A percentile compares a stretch with the other conserved stretches of the same genome.
Conservation (phyloP, 805 yeast genomes). For the Monosporozyma siamensis region DNA sequence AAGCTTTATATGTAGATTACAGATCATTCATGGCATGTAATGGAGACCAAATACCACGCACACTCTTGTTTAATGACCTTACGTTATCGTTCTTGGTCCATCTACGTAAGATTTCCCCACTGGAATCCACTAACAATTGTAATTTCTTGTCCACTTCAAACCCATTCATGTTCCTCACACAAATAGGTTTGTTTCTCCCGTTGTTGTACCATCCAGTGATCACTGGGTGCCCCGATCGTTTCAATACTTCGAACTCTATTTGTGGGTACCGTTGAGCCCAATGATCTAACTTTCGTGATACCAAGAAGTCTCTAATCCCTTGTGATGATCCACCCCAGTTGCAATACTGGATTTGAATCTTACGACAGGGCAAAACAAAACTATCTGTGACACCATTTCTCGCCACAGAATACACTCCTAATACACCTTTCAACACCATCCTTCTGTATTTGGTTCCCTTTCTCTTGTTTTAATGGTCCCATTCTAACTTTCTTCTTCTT, state of each 20-base stretch:
- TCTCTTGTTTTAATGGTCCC: neutral
- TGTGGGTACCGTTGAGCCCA: conserved; percentile 55
- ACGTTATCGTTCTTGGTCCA: conserved; percentile 67
- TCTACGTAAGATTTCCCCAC: conserved; percentile 53
- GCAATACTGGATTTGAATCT: conserved; percentile 70
- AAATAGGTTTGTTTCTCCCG: conserved; percentile 48
- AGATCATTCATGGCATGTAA: conserved; percentile 46
- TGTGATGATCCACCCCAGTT: conserved; percentile 93
- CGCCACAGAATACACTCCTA: conserved; percentile 44
- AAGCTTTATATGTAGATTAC: conserved; percentile 20
- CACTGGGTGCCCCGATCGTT: conserved; percentile 78
- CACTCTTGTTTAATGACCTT: conserved; percentile 66
- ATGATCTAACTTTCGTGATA: conserved; percentile 38
- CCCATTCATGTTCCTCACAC: conserved; percentile 64
- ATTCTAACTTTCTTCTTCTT: no score
- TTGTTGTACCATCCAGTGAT: conserved; percentile 33
- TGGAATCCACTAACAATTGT: conserved; percentile 51
- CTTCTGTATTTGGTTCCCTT: neutral
- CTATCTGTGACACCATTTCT: conserved; percentile 67
- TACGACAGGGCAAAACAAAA: conserved; percentile 64
- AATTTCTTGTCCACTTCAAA: conserved; percentile 57
- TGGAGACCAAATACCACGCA: conserved; percentile 98
- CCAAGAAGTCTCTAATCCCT: conserved; percentile 67
- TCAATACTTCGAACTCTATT: conserved; percentile 60
- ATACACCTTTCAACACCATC: conserved; percentile 46